Evolutionary conservation across 148 eudicot species (phyloP).

Genomic region (Camellia lanceoleosa): DNA sequence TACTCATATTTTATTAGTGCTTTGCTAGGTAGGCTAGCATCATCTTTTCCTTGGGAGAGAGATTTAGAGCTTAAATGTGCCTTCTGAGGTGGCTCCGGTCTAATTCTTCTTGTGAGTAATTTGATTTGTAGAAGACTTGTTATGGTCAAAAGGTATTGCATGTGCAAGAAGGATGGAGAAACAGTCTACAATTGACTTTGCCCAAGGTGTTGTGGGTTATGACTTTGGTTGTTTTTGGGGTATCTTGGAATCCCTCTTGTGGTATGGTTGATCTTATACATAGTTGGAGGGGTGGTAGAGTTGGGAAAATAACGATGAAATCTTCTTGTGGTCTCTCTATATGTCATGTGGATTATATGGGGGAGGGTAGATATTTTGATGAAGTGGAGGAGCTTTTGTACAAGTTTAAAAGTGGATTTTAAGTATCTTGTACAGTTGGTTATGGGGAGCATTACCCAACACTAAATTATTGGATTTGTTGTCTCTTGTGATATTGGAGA

Average conservation of each 20-base stretch:
- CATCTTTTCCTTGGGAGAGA: neutral
- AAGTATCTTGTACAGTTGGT: neutral
- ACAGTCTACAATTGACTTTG: neutral
- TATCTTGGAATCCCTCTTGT: neutral
- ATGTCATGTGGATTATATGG: neutral
- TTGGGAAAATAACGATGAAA: neutral
- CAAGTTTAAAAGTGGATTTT: neutral
- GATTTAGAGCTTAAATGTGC: no score
- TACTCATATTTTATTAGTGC: neutral
- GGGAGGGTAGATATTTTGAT: neutral
- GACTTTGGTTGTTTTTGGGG: neutral
- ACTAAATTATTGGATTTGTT: neutral
- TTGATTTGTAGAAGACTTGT: neutral
- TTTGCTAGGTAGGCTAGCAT: neutral
- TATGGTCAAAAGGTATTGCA: neutral
- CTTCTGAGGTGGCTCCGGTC: neutral
- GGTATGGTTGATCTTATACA: neutral
- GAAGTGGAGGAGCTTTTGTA: neutral
- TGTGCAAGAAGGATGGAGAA: neutral
- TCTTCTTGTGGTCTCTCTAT: neutral
- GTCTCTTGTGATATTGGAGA: neutral
- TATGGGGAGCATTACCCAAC: neutral
- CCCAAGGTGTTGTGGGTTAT: neutral
- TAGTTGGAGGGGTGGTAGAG: neutral
- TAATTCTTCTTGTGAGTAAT: neutral